Base-by-base conservation (phyloP, 1,284 basidiomycete species). In the Ceratobasidium sp. region DNA sequence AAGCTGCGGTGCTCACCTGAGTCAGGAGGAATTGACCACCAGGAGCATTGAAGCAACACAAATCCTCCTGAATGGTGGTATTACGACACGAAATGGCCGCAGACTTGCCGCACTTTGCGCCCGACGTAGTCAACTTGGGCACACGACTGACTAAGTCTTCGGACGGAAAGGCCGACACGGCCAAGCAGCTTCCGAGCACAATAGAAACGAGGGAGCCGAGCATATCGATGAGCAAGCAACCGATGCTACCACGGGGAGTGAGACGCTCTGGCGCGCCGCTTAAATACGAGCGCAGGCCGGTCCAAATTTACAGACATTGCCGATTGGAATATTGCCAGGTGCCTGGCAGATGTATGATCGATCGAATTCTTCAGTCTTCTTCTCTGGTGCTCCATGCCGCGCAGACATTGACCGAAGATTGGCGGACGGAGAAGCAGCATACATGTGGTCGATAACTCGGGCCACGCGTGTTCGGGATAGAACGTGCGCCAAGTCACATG, bases 1-100 rank as follows among this genome's bases (percentile, higher is more conserved):
- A 46, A 46, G 42, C 6, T n/a, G 5, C 7, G 42, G 42, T 6
- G 4, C 42, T 16, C 16, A 66, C 60, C 47, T 70, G 59, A 16
- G 69, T 70, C 42, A 56, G 49, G 11, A 62, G 49, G 52, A 70
- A 56, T 19, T 64, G 53, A 2, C 59, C 59, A 13, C 58, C 69
- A 9, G 59, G 60, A 4, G 54, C 57, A 36, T 62, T 70, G 49
- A 59, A 66, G 59, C 60, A 70, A 59, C 69, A 64, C 33, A 57
- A 29, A 50, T 64, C 60, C 21, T 39, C 41, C 53, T 70, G 58
- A 4, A 66, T 41, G 16, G 69, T 66, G 6, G 69, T 70, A 16
- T 62, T 70, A 13, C 50, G 58, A 47, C 69, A 66, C 36, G 58
- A 66, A 3, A 58, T 46, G 39, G 60, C 49, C 23, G 60, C 60